phyloP scores from a whole-genome alignment of 148 eudicot species.

The Vaccinium darrowii region DNA sequence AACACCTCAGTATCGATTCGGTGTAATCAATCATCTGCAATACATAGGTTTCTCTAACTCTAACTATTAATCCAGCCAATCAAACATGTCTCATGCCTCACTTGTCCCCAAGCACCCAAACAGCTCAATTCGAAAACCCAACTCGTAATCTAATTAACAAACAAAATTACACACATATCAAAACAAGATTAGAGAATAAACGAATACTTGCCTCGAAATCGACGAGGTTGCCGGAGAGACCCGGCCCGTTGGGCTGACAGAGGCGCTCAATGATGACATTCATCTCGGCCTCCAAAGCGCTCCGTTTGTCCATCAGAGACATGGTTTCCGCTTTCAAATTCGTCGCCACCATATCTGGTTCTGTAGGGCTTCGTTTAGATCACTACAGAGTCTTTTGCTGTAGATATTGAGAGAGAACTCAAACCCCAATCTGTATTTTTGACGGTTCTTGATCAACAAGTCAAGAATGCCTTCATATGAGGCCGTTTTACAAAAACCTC shows the following conservation, averaged over 20 bases:
- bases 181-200: background rate
- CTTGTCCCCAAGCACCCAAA: background rate
- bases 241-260: constrained; percentile 67
- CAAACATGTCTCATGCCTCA: background rate
- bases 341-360: constrained; percentile 60
- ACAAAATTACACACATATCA: background rate
- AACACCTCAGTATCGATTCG: background rate
- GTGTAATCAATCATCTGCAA: background rate
- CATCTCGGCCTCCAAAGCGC: constrained; percentile 67
- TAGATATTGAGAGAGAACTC: no score
- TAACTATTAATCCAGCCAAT: background rate
- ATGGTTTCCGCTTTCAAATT: constrained; percentile 76
- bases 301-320: constrained; percentile 66
- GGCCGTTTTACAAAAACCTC: no score
- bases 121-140: background rate
- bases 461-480: no score
- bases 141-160: background rate
- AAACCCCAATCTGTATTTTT: no score
- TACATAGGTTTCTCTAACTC: background rate
- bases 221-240: constrained; percentile 72
- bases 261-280: constrained; percentile 68
- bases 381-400: background rate
- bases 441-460: no score
- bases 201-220: constrained; percentile 52
- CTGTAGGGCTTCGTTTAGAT: background rate